Base-by-base conservation (phyloP, 345 rosid genomes). In the Durio zibethinus region DNA sequence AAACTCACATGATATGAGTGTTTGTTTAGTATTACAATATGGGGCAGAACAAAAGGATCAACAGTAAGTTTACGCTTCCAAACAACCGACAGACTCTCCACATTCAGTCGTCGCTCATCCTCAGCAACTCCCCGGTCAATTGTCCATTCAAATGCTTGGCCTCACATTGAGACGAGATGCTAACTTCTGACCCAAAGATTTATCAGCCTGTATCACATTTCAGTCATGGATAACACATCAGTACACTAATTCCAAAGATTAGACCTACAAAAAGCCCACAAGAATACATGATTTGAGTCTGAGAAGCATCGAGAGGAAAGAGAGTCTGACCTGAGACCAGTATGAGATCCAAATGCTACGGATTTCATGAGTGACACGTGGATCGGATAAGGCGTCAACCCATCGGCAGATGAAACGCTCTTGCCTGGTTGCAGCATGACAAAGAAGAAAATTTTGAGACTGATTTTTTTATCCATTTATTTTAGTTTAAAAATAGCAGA, bases 331-430 rank as follows among this genome's bases (percentile, higher is more conserved):
- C 94, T 92, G 90, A 80, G 91, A 75, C 92, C 96, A 95, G 86
- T 90, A 90, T 25, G 94, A 84, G 82, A 95, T 83, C 99, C 99
- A 96, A 79, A 96, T 91, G 81, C 90, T 78, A 67, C 92, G 86
- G 72, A 93, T 83, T 83, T 95, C 98, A 20, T 92, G 97, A 4
- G 98, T 96, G 61, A 90, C 90, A 12, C 99, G 98, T 10, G 90
- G 90, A 75, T 93, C 97, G 0, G 97, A 80, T 27, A 96, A 84
- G 57, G 97, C 89, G 1, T 90, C 93, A 64, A 92, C 80, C 90
- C 94, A 90, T 57, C 97, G 90, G 84, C 74, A 25, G 83, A 93
- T 50, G 42, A 92, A 93, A 47, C 99, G 77, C 60, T 91, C 98
- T 92, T 96, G 98, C 93, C 99, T 95, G 85, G 47, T 52, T 72